phyloP scores from a whole-genome alignment of 2,329 filamentous ascomycete species.

The Stagonosporopsis cucurbitacearum region DNA sequence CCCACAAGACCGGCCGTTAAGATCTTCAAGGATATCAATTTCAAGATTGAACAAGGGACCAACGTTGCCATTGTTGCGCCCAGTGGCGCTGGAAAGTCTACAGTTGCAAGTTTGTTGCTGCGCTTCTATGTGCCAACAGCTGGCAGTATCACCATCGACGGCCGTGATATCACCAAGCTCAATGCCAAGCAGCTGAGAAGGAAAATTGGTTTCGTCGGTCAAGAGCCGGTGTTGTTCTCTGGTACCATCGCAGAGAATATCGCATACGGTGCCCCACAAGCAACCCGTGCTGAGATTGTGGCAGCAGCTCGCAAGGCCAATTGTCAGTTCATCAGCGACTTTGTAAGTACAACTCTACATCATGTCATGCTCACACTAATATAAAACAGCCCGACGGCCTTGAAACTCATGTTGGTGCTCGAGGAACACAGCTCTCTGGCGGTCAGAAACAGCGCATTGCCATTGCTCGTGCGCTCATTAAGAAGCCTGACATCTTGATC shows the following conservation, averaged over 20 bases:
- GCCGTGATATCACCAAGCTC: conserved; percentile 80
- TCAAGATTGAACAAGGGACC: conserved; percentile 88
- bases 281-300: conserved; percentile 80
- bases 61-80: conserved; percentile 97
- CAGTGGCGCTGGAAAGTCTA: conserved; percentile 95
- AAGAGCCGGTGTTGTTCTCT: conserved; percentile 92
- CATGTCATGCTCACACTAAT: conserved; percentile 16
- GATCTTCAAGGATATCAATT: conserved; percentile 89
- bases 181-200: conserved; percentile 92
- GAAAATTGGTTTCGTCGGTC: conserved; percentile 92
- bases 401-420: conserved; percentile 89
- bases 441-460: conserved; percentile 98
- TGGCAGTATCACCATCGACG: conserved; percentile 82
- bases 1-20: conserved; percentile 89
- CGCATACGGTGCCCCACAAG: conserved; percentile 83
- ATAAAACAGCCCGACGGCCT: conserved; percentile 77
- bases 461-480: conserved; percentile 91
- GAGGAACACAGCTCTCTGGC: conserved; percentile 91
- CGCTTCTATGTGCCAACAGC: conserved; percentile 86
- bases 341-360: conserved; percentile 59
- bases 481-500: conserved; percentile 95
- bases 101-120: conserved; percentile 87
- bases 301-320: conserved; percentile 89
- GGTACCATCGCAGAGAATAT: conserved; percentile 89
- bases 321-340: conserved; percentile 95